Evolutionary conservation across 495 filamentous ascomycete genomes (phyloP).

Genomic region (Pseudotulostoma volvatum): DNA sequence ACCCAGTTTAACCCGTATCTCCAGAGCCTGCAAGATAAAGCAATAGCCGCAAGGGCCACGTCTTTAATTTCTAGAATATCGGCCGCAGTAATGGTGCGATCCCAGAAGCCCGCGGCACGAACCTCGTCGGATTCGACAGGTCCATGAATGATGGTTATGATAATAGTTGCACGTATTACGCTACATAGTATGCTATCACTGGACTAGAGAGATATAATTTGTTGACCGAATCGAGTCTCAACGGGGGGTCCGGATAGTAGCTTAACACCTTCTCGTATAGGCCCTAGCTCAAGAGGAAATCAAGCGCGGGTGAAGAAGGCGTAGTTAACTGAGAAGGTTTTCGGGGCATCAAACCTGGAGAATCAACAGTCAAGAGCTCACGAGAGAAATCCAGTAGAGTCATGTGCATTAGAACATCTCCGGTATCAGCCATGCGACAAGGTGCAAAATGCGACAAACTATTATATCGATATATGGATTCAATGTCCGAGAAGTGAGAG

Average conservation of each 20-base stretch:
- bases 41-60: conserved; percentile 37
- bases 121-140: too few relatives aligned
- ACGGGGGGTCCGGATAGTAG: conserved; percentile 38
- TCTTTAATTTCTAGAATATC: conserved; percentile 44
- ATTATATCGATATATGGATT: conserved; percentile 32
- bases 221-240: conserved; percentile 34
- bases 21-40: conserved; percentile 27
- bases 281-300: conserved; percentile 35
- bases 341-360: conserved; percentile 20
- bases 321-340: conserved; percentile 20
- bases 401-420: conserved; percentile 67
- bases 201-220: conserved; percentile 34
- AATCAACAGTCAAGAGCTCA: conserved; percentile 37
- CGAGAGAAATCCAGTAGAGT: conserved; percentile 62
- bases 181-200: conserved; percentile 41
- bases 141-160: conserved; percentile 37
- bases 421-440: conserved; percentile 54
- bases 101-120: conserved; percentile 36
- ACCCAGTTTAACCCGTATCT: conserved; percentile 28
- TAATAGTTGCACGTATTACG: conserved; percentile 38
- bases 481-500: conserved; percentile 43
- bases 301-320: conserved; percentile 35
- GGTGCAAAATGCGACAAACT: conserved; percentile 64
- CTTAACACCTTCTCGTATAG: conserved; percentile 33
- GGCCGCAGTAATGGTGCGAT: conserved; percentile 32